These are phyloP conservation scores for Neobulgaria alba DNA, from an alignment of 2,329 filamentous ascomycete species.

Conservation along the genomic window DNA sequence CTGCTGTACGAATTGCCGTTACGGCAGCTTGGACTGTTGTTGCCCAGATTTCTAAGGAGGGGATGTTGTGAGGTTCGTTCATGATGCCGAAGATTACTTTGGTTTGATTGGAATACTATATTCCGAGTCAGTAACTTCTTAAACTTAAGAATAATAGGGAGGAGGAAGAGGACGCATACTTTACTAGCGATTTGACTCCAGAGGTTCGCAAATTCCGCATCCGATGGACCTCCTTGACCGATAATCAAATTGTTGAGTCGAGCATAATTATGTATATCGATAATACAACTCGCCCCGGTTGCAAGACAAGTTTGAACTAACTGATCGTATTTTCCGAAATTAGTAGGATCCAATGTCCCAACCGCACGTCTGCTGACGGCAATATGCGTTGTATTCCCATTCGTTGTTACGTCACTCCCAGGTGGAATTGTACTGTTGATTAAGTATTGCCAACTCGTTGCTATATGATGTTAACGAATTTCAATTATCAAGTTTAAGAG, in stretches of 20 bases:
- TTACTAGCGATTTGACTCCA: conserved; percentile 49
- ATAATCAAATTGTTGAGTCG: conserved; percentile 55
- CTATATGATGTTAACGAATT: conserved; percentile 1
- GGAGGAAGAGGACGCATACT: conserved; percentile 1
- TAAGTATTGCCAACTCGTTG: conserved; percentile 52
- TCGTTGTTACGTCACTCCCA: background rate
- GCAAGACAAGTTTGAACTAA: conserved; percentile 48
- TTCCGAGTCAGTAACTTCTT: no score
- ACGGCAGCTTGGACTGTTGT: conserved; percentile 53
- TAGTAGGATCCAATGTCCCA: conserved; percentile 38
- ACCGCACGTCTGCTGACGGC: conserved; percentile 28
- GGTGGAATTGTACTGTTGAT: conserved; percentile 36
- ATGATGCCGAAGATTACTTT: conserved; percentile 59
- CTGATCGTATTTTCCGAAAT: conserved; percentile 44
- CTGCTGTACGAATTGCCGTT: conserved; percentile 54
- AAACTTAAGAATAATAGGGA: no score
- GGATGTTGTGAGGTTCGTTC: conserved; percentile 53
- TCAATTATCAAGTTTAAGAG: no score
- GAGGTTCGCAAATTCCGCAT: conserved; percentile 47
- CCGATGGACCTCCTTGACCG: conserved; percentile 55
- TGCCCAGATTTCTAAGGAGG: conserved; percentile 47
- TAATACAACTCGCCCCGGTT: conserved; percentile 49
- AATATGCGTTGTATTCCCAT: conserved; percentile 1
- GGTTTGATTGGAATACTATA: conserved; percentile 40
- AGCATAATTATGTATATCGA: conserved; percentile 51